A percentile compares a stretch with the other conserved stretches of the same genome.
Evolutionary conservation across 768 basidiomycete genomes (phyloP).

Genomic region (Lactarius deliciosus): DNA sequence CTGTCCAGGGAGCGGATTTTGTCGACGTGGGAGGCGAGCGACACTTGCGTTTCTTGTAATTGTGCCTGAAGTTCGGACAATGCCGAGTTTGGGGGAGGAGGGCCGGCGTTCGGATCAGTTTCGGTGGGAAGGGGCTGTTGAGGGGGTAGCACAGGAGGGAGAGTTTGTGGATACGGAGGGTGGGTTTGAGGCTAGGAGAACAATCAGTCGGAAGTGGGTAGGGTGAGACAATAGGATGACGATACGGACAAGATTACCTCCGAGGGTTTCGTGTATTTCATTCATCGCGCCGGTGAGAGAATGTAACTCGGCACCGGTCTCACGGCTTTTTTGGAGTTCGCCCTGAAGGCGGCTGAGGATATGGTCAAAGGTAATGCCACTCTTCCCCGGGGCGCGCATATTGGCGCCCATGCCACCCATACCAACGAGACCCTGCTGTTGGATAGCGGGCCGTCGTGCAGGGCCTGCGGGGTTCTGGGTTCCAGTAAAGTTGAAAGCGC

Average conservation of each 20-base stretch:
- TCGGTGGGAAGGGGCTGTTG: constrained; percentile 34
- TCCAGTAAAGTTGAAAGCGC: constrained; percentile 45
- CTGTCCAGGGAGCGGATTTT: constrained; percentile 82
- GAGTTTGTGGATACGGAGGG: constrained; percentile 59
- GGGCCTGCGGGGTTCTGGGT: constrained; percentile 38
- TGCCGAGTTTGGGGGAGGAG: constrained; percentile 35
- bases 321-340: constrained; percentile 93
- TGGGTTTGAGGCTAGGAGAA: constrained; percentile 53
- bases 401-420: constrained; percentile 78
- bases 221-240: neutral
- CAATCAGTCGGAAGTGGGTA: constrained; percentile 1
- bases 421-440: constrained; percentile 59
- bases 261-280: constrained; percentile 91
- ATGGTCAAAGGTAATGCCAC: constrained; percentile 89
- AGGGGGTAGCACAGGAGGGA: constrained; percentile 58
- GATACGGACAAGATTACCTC: constrained; percentile 69
- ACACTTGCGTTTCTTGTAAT: constrained; percentile 79
- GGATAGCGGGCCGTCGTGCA: constrained; percentile 53
- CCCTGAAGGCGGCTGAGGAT: constrained; percentile 85
- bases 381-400: constrained; percentile 74
- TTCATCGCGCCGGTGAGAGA: constrained; percentile 74
- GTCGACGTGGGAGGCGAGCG: constrained; percentile 74
- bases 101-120: constrained; percentile 27
- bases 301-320: constrained; percentile 85
- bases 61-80: constrained; percentile 75